Evolutionary conservation across 2,329 filamentous ascomycete species (phyloP).

Genomic region (Trichoderma semiorbis): DNA sequence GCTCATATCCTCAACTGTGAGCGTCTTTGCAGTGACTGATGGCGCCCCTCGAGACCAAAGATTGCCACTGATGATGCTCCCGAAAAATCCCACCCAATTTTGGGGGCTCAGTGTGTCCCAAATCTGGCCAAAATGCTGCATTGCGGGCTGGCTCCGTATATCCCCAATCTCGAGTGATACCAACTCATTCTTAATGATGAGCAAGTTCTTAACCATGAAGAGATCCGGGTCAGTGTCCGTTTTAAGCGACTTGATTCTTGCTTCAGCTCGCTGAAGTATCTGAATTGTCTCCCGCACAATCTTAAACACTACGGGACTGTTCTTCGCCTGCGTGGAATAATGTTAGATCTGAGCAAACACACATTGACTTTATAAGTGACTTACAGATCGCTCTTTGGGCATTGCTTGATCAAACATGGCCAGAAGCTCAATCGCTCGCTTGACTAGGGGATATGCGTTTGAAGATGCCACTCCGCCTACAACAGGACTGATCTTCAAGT

Average conservation of each 20-base stretch:
- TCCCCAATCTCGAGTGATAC: conserved; percentile 90
- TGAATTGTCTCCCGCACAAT: conserved; percentile 89
- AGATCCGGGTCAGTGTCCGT: conserved; percentile 70
- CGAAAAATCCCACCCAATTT: conserved; percentile 58
- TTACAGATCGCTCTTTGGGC: conserved; percentile 60
- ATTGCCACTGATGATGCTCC: conserved; percentile 54
- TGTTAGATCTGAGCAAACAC: conserved; percentile 19
- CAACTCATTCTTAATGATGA: conserved; percentile 93
- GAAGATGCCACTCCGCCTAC: conserved; percentile 50
- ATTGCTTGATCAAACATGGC: conserved; percentile 62
- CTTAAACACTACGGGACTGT: conserved; percentile 55
- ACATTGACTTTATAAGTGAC: conserved; percentile 25
- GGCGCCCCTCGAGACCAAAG: conserved; percentile 43
- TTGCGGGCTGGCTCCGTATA: conserved; percentile 49
- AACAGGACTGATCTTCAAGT: conserved; percentile 50
- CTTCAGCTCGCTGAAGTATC: conserved; percentile 74
- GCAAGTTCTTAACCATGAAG: conserved; percentile 91
- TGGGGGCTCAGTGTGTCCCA: conserved; percentile 61
- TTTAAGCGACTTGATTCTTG: conserved; percentile 62
- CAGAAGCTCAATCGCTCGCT: conserved; percentile 55
- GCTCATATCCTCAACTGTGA: conserved; percentile 56
- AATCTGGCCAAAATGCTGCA: conserved; percentile 63
- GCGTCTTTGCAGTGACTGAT: conserved; percentile 37
- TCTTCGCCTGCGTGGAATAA: conserved; percentile 34
- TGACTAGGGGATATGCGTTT: conserved; percentile 57